A percentile compares a stretch with the other conserved stretches of the same genome.
Evolutionary conservation across 305 asterid species (phyloP).

Genomic region (Plantago coronopus): DNA sequence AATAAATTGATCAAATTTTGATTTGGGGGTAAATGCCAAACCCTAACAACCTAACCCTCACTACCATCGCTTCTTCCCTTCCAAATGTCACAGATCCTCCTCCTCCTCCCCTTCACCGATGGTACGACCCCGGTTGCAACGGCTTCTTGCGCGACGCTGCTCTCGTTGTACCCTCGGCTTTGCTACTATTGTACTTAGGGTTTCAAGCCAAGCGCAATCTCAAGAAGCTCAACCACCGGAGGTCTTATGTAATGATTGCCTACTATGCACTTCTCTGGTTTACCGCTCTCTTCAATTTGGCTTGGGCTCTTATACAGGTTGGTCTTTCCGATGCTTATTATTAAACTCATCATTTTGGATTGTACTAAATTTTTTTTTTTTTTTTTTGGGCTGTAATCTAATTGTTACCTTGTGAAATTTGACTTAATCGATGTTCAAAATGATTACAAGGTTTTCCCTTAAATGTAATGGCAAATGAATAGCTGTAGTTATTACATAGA

Average conservation of each 20-base stretch:
- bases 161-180: constrained; percentile 61
- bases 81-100: constrained; percentile 34
- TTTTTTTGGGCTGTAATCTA: too few species aligned
- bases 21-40: constrained; percentile 34
- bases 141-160: constrained; percentile 72
- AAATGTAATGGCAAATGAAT: too few species aligned
- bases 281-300: constrained; percentile 64
- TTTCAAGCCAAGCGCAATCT: constrained; percentile 67
- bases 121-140: constrained; percentile 48
- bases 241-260: constrained; percentile 73
- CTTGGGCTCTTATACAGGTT: constrained; percentile 87
- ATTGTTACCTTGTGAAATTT: too few species aligned
- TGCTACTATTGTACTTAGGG: constrained; percentile 73
- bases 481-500: too few species aligned
- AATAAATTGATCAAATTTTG: too few species aligned
- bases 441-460: too few species aligned
- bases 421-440: too few species aligned
- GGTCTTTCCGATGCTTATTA: constrained; percentile 9
- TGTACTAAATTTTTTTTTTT: background rate
- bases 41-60: constrained; percentile 35
- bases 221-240: constrained; percentile 67
- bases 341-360: background rate
- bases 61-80: constrained; percentile 27
- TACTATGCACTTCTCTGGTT: constrained; percentile 74
- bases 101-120: constrained; percentile 27